Evolutionary conservation across 2,329 filamentous ascomycete species (phyloP), one percentile per base, ranked within the genome.

Genomic region (Colletotrichum horii): DNA sequence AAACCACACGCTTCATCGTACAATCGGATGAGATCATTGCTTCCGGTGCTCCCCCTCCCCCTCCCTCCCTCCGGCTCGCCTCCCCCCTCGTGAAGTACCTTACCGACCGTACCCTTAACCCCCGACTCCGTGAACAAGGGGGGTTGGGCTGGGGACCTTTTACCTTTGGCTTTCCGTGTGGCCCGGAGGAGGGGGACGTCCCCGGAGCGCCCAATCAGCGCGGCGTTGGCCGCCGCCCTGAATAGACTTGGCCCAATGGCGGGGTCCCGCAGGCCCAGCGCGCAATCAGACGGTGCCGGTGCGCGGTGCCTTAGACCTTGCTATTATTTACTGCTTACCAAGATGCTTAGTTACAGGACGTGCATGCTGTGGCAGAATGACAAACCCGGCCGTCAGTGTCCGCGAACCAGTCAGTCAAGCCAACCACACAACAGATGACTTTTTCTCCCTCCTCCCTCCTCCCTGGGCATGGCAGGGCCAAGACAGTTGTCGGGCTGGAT

Each of bases 341-440:
- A 76, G 71, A 76, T 76, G 71, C 66, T 75, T 74, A 76, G 60
- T 69, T 71, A 70, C 36, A 19, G 64, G 58, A 32, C 66, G 12
- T 76, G 71, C 74, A 75, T 71, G 74, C 38, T 36, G 55, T 71
- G 55, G 66, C 71, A 66, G 60, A 75, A 66, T 76, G 74, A 76
- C 74, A 76, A 76, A 76, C 74, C 60, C 52, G n/a, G n/a, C n/a
- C 6, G 43, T 22, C 43, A 52, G n/a, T 48, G 19, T 12, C 38
- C 19, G 38, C 38, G n/a, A n/a, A 48, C 38, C 38, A 48, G 38
- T 52, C 43, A 22, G 43, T 52, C 43, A 52, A 52, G n/a, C 43
- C 43, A 22, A 52, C n/a, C 48, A 28, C 30, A 74, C 67, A 75
- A 66, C 70, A 69, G 74, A 74, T 70, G 73, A 73, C 58, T 26